Conservation (phyloP, 208 protist species). For the Wallacemonas rigidus region DNA sequence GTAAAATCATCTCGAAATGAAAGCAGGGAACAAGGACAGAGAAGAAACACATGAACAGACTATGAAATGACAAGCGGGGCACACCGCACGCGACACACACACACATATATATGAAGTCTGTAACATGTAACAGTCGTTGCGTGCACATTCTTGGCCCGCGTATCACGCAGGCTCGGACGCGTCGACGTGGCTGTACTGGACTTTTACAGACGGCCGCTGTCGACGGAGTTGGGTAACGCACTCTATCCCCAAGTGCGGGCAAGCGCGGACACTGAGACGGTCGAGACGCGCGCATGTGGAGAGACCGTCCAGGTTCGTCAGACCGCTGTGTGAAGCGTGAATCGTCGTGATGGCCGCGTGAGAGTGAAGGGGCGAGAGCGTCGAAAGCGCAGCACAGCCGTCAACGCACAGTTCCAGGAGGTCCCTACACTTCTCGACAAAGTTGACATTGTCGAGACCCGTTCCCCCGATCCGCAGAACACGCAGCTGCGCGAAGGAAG, state of each 20-base stretch:
- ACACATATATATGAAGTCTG: too few relatives aligned
- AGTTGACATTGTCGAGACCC: not conserved
- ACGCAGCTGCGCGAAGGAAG: not conserved
- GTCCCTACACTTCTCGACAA: not conserved
- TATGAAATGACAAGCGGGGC: too few relatives aligned
- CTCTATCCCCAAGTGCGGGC: not conserved
- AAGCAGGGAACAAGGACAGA: too few relatives aligned
- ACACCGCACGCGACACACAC: too few relatives aligned
- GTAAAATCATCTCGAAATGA: too few relatives aligned
- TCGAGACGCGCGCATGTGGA: not conserved
- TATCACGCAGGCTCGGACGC: not conserved
- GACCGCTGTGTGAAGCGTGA: not conserved
- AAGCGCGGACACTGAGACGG: not conserved
- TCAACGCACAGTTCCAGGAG: not conserved
- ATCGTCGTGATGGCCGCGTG: not conserved
- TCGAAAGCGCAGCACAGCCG: not conserved
- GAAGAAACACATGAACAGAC: too few relatives aligned
- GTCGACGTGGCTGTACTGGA: not conserved
- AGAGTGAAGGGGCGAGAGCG: not conserved
- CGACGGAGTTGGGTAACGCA: not conserved
- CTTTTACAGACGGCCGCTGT: not conserved
- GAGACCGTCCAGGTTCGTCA: not conserved
- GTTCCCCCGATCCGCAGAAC: constrained; percentile 6
- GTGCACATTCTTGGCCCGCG: too few relatives aligned
- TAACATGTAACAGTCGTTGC: too few relatives aligned